Conservation (phyloP, 2,329 filamentous ascomycete species). For the Fonsecaea nubica region DNA sequence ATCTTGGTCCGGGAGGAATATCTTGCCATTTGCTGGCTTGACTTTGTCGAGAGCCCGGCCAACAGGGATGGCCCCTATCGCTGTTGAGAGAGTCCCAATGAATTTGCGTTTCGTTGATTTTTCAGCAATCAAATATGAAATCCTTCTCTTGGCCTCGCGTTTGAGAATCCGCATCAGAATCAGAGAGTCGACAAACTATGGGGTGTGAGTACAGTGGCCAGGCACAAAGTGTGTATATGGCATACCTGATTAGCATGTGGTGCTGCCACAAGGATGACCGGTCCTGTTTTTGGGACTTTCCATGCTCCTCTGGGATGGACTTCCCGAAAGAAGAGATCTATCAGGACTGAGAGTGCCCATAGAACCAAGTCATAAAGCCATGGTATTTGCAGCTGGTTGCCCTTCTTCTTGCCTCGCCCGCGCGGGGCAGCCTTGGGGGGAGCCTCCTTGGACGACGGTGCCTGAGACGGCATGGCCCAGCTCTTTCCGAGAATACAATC, state of each 20-base stretch:
- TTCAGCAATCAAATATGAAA: slow-evolving; percentile 90
- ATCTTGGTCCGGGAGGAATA: slow-evolving; percentile 88
- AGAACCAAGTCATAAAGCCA: slow-evolving; percentile 59
- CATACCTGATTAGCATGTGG: slow-evolving; percentile 93
- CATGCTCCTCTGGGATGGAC: slow-evolving; percentile 93
- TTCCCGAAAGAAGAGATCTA: slow-evolving; percentile 97
- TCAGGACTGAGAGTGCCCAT: slow-evolving; percentile 67
- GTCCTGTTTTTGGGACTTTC: slow-evolving; percentile 87
- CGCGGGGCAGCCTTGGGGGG: slow-evolving; percentile 39
- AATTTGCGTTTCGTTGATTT: slow-evolving; percentile 92
- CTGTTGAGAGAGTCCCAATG: slow-evolving; percentile 83
- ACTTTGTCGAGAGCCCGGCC: slow-evolving; percentile 88
- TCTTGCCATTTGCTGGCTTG: slow-evolving; percentile 75
- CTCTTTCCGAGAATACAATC: not conserved
- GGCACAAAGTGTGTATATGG: slow-evolving; percentile 21
- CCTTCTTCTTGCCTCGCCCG: slow-evolving; percentile 42
- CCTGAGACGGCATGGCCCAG: slow-evolving; percentile 20
- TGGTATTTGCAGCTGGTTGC: slow-evolving; percentile 53
- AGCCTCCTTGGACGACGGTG: slow-evolving; percentile 4
- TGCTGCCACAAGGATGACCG: slow-evolving; percentile 92
- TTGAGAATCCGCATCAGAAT: slow-evolving; percentile 90
- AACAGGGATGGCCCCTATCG: slow-evolving; percentile 90
- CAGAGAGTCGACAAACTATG: slow-evolving; percentile 89
- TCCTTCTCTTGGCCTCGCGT: slow-evolving; percentile 83
- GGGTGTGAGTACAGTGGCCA: slow-evolving; percentile 23